Evolutionary conservation across 140 eudicot species (phyloP).

Genomic region (Ambrosia hybrid): DNA sequence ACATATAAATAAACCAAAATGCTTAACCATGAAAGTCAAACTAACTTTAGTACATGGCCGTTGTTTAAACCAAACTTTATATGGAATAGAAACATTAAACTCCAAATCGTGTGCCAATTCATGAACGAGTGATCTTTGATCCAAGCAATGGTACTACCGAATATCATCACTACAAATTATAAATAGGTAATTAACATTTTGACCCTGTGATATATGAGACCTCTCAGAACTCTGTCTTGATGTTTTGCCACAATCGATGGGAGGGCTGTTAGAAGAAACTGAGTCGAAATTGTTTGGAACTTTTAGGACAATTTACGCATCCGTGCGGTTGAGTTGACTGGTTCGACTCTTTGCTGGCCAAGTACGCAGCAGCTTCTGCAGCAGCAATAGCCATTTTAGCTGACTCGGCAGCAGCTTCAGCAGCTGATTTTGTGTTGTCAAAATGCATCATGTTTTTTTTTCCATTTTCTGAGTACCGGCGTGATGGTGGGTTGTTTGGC

Average conservation of each 20-base stretch:
- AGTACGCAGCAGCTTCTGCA: conserved; percentile 84
- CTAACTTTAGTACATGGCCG: no score
- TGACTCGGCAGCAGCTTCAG: conserved; percentile 87
- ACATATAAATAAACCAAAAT: no score
- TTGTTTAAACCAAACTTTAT: no score
- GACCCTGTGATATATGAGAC: conserved; percentile 24
- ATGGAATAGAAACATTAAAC: no score
- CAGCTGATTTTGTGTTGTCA: conserved; percentile 83
- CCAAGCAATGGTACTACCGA: no score
- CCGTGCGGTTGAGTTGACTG: conserved; percentile 32
- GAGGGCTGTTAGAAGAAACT: conserved; percentile 27
- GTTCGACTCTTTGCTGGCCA: conserved; percentile 53
- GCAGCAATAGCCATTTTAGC: conserved; percentile 92
- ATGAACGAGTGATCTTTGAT: no score
- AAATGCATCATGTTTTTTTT: conserved; percentile 39
- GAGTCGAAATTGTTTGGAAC: conserved; percentile 9
- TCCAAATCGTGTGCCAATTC: no score
- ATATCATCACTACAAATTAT: no score
- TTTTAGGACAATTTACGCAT: conserved; percentile 11
- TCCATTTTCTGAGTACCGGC: conserved; percentile 49
- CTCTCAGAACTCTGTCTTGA: conserved; percentile 28
- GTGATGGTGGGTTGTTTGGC: conserved; percentile 42
- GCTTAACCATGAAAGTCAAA: no score
- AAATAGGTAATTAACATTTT: not conserved
- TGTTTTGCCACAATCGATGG: conserved; percentile 6